Base-by-base conservation (phyloP, 306 rosid species). In the Fragaria ananassa region DNA sequence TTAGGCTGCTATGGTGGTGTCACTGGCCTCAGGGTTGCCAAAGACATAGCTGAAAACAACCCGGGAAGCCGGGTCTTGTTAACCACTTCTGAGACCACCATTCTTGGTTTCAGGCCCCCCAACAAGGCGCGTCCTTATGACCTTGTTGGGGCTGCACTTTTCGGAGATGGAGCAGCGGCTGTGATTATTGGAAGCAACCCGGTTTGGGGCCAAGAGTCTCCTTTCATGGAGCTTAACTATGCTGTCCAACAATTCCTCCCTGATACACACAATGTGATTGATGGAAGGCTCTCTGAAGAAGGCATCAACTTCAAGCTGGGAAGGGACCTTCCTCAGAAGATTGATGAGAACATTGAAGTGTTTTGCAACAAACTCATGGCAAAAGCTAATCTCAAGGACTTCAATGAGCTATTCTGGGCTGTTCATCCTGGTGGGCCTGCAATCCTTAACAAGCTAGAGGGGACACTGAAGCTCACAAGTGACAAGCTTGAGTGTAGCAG, bases 371-470 rank as follows among this genome's bases (percentile, higher is more conserved):
- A 89, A 76, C 81, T 96, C 0, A 86, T 89, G 86, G 87, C 71
- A 2, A 86, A 88, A 61, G 78, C 79, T 0, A 70, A 47, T 37
- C 35, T 75, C 77, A 83, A 84, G 60, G 88, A 84, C 5, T 93
- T 88, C 74, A 88, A 96, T 63, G 96, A 89, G 1, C 73, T 96
- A 86, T 96, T 96, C 57, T 93, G 99, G 99, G 97, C 94, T 0
- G 98, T 96, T 21, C 99, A 96, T 81, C 99, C 97, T 0, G 97
- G 99, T 3, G 97, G 98, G 2, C 99, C 97, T 0, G 99, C 98
- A 14, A 96, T 96, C 63, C 89, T 96, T 0, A 96, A 96, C 13
- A 87, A 79, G 86, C 86, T 93, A 0, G 97, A 96, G 74, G 81
- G 35, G 53, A 83, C 78, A 0, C 86, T 93, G 10, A 83, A 86